Evolutionary conservation across 805 yeast species (phyloP), one percentile per base, ranked within the genome.

Genomic region (Yarrowia sp.): DNA sequence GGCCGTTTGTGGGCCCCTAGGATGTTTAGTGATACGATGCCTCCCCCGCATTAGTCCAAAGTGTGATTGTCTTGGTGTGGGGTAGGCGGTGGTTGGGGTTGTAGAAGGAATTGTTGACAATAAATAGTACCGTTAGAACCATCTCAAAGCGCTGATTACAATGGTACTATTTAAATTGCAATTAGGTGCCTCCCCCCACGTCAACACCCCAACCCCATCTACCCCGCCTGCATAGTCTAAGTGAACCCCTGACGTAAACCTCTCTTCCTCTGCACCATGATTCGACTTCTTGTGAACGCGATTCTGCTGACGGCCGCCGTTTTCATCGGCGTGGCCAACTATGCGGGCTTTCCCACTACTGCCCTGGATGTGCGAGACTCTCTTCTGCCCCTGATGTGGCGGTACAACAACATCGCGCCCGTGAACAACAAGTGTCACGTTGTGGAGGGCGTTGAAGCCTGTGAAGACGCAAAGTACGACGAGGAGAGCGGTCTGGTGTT

Each of bases 401-500:
- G 58, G 24, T 51, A 51, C 58, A 35, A 42, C 6, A 22, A 24
- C 4, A 4, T 35, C 5, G 24, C n/a, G 22, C 42, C 58, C 32
- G 42, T 51, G 41, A 51, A 51, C 42, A 35, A 51, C 58, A 51
- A 51, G 1, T 51, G 58, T 18, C 58, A 35, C 6, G 58, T 51
- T 3, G 42, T 51, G 10, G 22, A 12, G 13, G 58, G 42, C 12
- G 58, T 33, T 18, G 58, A 33, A 24, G 58, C 42, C 13, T 51
- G 58, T 16, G 58, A 51, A 13, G 58, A 51, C 33, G 58, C 58
- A n/a, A 51, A 51, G 32, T 51, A 51, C 42, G 58, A 51, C 42
- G 41, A 33, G 41, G 58, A 51, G 13, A 18, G 19, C 10, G 58
- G 58, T 2, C 42, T 51, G 13, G 31, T 51, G 42, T 51, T 51